phyloP scores from a whole-genome alignment of 768 basidiomycete species.

The Scleroderma citrinum region DNA sequence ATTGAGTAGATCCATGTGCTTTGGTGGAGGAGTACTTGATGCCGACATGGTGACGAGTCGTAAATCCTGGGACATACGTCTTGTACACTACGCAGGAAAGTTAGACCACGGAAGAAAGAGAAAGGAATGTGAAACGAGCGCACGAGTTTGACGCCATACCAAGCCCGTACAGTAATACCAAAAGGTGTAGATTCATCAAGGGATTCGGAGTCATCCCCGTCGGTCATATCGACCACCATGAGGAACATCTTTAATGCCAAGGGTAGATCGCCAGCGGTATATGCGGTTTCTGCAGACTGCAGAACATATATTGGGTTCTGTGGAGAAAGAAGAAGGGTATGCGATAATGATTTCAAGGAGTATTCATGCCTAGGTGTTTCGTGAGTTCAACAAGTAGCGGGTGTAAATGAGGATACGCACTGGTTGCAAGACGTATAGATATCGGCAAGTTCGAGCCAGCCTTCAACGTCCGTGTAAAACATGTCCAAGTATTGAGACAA shows the following conservation, averaged over 20 bases:
- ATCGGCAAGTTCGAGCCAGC: slow-evolving; percentile 82
- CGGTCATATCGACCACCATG: slow-evolving; percentile 72
- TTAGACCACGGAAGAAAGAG: neutral
- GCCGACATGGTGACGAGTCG: slow-evolving; percentile 38
- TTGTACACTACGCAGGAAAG: slow-evolving; percentile 45
- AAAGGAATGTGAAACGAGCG: slow-evolving; percentile 17
- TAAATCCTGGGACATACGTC: slow-evolving; percentile 43
- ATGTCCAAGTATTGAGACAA: slow-evolving; percentile 74
- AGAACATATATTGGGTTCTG: slow-evolving; percentile 83
- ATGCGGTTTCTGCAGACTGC: slow-evolving; percentile 86
- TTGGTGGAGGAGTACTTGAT: slow-evolving; percentile 52
- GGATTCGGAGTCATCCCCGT: slow-evolving; percentile 45
- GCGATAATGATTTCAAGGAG: slow-evolving; percentile 71
- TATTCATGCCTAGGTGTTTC: slow-evolving; percentile 51
- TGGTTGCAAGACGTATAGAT: slow-evolving; percentile 70
- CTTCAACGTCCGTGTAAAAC: slow-evolving; percentile 84
- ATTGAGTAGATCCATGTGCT: slow-evolving; percentile 53
- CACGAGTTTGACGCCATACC: slow-evolving; percentile 82
- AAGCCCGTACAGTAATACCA: slow-evolving; percentile 61
- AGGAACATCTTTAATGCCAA: slow-evolving; percentile 78
- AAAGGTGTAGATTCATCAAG: slow-evolving; percentile 45
- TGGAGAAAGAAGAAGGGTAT: slow-evolving; percentile 75
- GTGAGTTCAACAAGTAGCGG: neutral
- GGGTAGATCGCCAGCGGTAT: slow-evolving; percentile 68
- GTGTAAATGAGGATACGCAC: slow-evolving; percentile 37